A percentile compares a stretch with the other conserved stretches of the same genome.
phyloP scores from a whole-genome alignment of 192 early-diverging fungal species.

The Coemansia umbellata region DNA sequence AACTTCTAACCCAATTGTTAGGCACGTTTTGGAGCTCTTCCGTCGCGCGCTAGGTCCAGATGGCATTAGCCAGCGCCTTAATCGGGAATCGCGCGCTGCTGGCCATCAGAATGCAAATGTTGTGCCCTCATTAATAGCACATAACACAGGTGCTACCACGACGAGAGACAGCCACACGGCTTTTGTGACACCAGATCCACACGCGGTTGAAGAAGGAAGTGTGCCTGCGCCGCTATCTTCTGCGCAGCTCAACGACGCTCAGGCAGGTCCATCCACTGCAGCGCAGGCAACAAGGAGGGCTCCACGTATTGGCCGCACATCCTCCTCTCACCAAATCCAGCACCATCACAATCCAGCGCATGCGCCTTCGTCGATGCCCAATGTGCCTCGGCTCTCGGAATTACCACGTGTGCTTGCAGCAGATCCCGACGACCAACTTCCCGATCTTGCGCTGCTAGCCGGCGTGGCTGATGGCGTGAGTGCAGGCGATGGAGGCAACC shows the following conservation, averaged over 20 bases:
- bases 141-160: not conserved
- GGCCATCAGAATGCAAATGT: slow-evolving; percentile 4
- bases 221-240: not conserved
- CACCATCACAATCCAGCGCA: slow-evolving; percentile 24
- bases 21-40: slow-evolving; percentile 60
- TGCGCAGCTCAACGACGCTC: not conserved
- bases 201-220: not conserved
- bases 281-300: not conserved
- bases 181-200: not conserved
- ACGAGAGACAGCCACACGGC: not conserved
- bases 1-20: slow-evolving; percentile 43
- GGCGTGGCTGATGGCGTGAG: slow-evolving; percentile 48
- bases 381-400: slow-evolving; percentile 46
- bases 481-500: slow-evolving; percentile 61
- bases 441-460: slow-evolving; percentile 39
- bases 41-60: slow-evolving; percentile 39
- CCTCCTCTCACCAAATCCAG: slow-evolving; percentile 1
- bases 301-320: slow-evolving; percentile 3
- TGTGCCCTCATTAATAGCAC: not conserved
- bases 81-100: slow-evolving; percentile 9
- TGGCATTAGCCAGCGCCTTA: slow-evolving; percentile 12
- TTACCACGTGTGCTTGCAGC: slow-evolving; percentile 51
- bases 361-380: slow-evolving; percentile 46
- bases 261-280: not conserved
- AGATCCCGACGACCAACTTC: slow-evolving; percentile 46